Base-by-base conservation (phyloP, 768 basidiomycete species). In the Cystobasidium tubakii region DNA sequence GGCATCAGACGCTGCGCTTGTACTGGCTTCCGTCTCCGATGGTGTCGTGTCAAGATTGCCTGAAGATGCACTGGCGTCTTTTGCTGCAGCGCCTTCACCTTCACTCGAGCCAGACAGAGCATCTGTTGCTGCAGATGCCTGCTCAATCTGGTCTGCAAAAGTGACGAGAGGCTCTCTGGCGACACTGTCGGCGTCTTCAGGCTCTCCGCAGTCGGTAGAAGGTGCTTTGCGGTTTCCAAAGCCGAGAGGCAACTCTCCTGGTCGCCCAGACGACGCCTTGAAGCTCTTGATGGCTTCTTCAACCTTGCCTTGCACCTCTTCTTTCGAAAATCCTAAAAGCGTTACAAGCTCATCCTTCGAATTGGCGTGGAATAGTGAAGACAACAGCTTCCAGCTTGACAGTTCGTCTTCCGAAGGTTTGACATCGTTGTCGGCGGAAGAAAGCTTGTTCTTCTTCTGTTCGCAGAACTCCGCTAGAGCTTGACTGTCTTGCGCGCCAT, bases 271-370 rank as follows among this genome's bases (percentile, higher is more conserved):
- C 15, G 53, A 75, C 34, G 83, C 83, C 77, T 88, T 88, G 76
- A 92, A 83, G 65, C 86, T 89, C 57, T 89, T 86, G 55, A 94
- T 86, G 13, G 92, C 92, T 75, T 90, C 88, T 12, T 87, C 87
- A 21, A 97, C 90, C 75, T 88, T 88, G 2, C 84, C 82, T 1
- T 87, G 87, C 21, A 96, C 86, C 76, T 94, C 91, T 12, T 85
- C 86, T 81, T 95, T 94, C 1, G 92, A 94, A 81, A 94, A 97
- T 0, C 94, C 95, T 17, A 99, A 85, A 0, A 97, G 82, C 1
- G 88, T 89, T 62, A 98, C 88, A 4, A 98, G 84, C 81, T 97
- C 92, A 31, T 94, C 90, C 67, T 92, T 84, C 10, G 92, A 92
- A 80, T 94, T 86, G 0, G 92, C 88, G 76, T 87, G 87, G 86